Conservation (phyloP, 345 rosid species). For the Acer saccharum region DNA sequence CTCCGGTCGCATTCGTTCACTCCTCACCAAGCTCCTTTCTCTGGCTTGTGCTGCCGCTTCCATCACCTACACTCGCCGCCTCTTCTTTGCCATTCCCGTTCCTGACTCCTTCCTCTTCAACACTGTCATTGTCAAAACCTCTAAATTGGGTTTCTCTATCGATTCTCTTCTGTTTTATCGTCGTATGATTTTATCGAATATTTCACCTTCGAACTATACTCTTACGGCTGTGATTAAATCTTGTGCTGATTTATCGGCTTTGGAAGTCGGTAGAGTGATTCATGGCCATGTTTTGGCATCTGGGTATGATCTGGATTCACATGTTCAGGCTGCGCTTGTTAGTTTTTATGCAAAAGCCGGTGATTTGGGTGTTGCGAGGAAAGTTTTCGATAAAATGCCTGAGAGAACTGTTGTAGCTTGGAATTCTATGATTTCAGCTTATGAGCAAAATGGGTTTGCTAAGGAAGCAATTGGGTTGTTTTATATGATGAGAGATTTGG, state of each 20-base stretch:
- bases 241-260: slow-evolving; percentile 58
- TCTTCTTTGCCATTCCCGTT: slow-evolving; percentile 55
- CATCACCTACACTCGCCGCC: slow-evolving; percentile 43
- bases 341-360: slow-evolving; percentile 55
- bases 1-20: slow-evolving; percentile 53
- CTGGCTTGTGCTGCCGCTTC: slow-evolving; percentile 64
- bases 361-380: slow-evolving; percentile 46
- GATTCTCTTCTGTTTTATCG: slow-evolving; percentile 59
- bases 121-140: slow-evolving; percentile 57
- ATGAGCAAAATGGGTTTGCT: slow-evolving; percentile 74
- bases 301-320: slow-evolving; percentile 63
- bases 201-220: slow-evolving; percentile 62
- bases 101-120: slow-evolving; percentile 79
- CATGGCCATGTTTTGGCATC: slow-evolving; percentile 55
- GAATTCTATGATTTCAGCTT: slow-evolving; percentile 82
- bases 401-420: slow-evolving; percentile 68
- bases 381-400: slow-evolving; percentile 69
- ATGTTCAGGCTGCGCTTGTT: slow-evolving; percentile 71
- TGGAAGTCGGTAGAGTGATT: slow-evolving; percentile 47
- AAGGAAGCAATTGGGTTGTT: slow-evolving; percentile 64
- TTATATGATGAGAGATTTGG: slow-evolving; percentile 48
- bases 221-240: slow-evolving; percentile 76
- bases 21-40: slow-evolving; percentile 76
- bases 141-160: slow-evolving; percentile 45
- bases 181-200: slow-evolving; percentile 45